Percentiles rank a stretch among this genome's conserved stretches.
These are phyloP conservation scores for Massarina eburnea DNA, from an alignment of 2,329 filamentous ascomycete species.

Conservation along the genomic window DNA sequence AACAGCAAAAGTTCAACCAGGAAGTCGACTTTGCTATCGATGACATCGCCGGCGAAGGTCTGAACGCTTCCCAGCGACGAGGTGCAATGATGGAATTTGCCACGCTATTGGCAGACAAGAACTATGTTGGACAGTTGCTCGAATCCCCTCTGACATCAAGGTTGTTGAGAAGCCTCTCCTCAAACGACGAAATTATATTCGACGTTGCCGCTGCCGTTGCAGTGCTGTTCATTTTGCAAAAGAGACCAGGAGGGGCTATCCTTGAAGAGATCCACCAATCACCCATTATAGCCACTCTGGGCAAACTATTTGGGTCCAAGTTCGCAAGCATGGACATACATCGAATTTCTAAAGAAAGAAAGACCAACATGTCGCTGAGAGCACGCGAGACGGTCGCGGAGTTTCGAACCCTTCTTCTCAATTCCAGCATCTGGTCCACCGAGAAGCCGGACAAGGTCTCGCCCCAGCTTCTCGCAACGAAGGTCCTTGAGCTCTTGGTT, in stretches of 20 bases:
- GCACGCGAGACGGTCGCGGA: slow-evolving; percentile 59
- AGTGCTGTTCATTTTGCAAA: slow-evolving; percentile 63
- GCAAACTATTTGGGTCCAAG: slow-evolving; percentile 54
- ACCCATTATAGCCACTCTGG: slow-evolving; percentile 58
- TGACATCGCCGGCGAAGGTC: slow-evolving; percentile 55
- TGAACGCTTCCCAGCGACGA: slow-evolving; percentile 51
- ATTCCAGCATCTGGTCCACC: slow-evolving; percentile 63
- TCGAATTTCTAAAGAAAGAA: slow-evolving; percentile 64
- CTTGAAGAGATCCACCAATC: slow-evolving; percentile 60
- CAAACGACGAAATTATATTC: slow-evolving; percentile 45
- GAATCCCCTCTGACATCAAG: slow-evolving; percentile 72
- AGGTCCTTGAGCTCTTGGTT: slow-evolving; percentile 62
- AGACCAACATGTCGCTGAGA: slow-evolving; percentile 68
- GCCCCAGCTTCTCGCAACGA: slow-evolving; percentile 64
- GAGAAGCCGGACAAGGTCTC: slow-evolving; percentile 56
- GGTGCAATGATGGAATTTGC: slow-evolving; percentile 60
- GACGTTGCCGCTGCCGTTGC: slow-evolving; percentile 66
- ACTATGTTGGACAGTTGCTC: slow-evolving; percentile 69
- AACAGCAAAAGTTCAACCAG: slow-evolving; percentile 58
- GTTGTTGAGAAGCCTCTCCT: slow-evolving; percentile 64
- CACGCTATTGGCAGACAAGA: slow-evolving; percentile 57
- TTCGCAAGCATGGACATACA: slow-evolving; percentile 55
- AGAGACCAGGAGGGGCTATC: slow-evolving; percentile 62
- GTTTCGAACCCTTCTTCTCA: slow-evolving; percentile 57
- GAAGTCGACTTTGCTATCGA: slow-evolving; percentile 60